Conservation (phyloP, 768 basidiomycete species). For the Cystobasidium onofrii region DNA sequence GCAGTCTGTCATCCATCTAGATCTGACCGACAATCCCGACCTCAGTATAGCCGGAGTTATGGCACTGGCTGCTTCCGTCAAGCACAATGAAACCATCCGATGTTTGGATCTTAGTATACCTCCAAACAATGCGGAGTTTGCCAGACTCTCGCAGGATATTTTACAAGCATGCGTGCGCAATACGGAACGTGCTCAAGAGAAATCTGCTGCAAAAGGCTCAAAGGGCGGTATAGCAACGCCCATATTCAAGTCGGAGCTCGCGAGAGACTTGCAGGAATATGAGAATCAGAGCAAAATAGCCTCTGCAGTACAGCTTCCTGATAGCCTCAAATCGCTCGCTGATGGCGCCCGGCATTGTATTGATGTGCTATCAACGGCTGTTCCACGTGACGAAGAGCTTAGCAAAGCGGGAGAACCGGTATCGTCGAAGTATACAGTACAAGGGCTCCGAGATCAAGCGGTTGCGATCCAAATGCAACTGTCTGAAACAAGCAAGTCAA, state of each 20-base stretch:
- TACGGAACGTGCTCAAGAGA: conserved; percentile 63
- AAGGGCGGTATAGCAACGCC: conserved; percentile 46
- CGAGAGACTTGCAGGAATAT: conserved; percentile 45
- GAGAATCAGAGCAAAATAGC: conserved; percentile 35
- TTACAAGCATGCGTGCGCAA: conserved; percentile 83
- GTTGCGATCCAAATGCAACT: conserved; percentile 53
- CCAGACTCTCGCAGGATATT: conserved; percentile 75
- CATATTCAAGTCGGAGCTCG: conserved; percentile 47
- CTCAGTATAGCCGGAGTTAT: conserved; percentile 85
- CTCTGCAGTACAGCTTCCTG: conserved; percentile 6
- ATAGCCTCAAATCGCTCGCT: background rate
- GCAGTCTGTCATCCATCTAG: conserved; percentile 75
- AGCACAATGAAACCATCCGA: conserved; percentile 70
- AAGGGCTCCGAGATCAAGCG: conserved; percentile 33
- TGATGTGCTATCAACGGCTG: background rate
- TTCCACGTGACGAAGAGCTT: background rate
- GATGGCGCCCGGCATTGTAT: background rate
- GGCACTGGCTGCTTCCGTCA: conserved; percentile 78
- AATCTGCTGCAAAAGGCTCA: conserved; percentile 46
- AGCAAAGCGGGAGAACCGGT: background rate
- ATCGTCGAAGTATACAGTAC: background rate
- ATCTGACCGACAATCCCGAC: conserved; percentile 47
- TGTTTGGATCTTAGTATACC: conserved; percentile 91
- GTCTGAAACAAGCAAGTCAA: conserved; percentile 48
- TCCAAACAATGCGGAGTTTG: conserved; percentile 45